Evolutionary conservation across 2,329 filamentous ascomycete species (phyloP), one percentile per base, ranked within the genome.

Genomic region (Lecanoromycetidae sp.): DNA sequence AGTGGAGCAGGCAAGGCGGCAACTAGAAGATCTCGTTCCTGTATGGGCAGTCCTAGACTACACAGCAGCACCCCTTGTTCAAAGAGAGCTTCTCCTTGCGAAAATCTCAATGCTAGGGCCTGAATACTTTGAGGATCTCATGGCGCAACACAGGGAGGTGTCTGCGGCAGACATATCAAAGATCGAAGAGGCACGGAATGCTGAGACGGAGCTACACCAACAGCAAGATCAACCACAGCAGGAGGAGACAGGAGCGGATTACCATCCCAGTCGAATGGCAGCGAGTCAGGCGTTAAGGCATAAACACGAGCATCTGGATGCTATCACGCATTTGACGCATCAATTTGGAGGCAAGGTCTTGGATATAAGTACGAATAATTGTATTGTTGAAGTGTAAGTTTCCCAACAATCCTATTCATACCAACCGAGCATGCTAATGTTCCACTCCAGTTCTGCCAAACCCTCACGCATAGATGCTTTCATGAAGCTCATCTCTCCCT

Each of bases 31-130:
- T 61, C 72, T 98, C 42, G 91, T 98, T 20, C 91, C 91, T 20
- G 91, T 98, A 50, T 98, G 91, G 91, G 91, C 91, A 44, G 91
- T 98, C 27, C 72, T 98, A 49, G 91, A 98, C 69, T 98, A 98
- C 70, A 96, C 88, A 50, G 77, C 80, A 52, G 82, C 91, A 4
- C 86, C 91, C 2, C 79, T 98, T 20, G 91, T 98, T 17, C 91
- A 98, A 76, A 82, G 91, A 53, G 91, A 98, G 68, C 75, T 98
- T 25, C 76, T 98, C 7, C 79, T 98, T 30, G 90, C 91, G 59
- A 98, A 98, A 74, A 78, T 98, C 68, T 94, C 90, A 66, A 94
- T 94, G 52, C 76, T 98, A 30, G 91, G 91, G 0, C 91, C 91
- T 5, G 91, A 98, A 71, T 95, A 94, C 70, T 98, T 95, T 58